Evolutionary conservation across 495 filamentous ascomycete species (phyloP).

Genomic region (Neurospora sp.): DNA sequence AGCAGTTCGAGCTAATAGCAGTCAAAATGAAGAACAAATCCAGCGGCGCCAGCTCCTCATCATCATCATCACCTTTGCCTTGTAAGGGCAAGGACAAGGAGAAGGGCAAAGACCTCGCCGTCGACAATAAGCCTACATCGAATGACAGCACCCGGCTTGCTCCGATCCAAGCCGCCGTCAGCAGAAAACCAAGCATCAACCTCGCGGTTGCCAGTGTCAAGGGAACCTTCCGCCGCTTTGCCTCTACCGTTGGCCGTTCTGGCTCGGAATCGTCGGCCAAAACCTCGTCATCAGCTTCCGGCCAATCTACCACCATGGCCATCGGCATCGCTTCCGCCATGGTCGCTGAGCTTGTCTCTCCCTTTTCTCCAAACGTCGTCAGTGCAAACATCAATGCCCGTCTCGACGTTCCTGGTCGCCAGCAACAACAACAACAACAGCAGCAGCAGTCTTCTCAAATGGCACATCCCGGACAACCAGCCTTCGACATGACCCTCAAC

Average conservation of each 20-base stretch:
- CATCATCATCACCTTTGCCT: neutral
- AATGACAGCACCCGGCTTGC: neutral
- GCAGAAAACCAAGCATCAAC: conserved; percentile 21
- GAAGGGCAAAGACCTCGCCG: conserved; percentile 5
- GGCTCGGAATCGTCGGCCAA: conserved; percentile 2
- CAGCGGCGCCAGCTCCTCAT: neutral
- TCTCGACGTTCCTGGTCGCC: neutral
- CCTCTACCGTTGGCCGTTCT: conserved; percentile 19
- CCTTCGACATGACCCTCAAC: neutral
- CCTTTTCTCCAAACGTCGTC: conserved; percentile 11
- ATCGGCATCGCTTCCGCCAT: conserved; percentile 17
- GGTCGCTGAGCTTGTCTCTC: conserved; percentile 16
- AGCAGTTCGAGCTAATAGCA: conserved; percentile 37
- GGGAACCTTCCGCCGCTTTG: conserved; percentile 16
- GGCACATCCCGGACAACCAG: neutral
- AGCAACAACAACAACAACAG: neutral
- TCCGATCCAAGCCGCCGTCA: neutral
- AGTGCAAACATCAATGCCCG: neutral
- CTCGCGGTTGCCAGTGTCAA: conserved; percentile 14
- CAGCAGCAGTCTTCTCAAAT: neutral
- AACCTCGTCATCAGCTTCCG: neutral
- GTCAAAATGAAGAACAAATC: conserved; percentile 24
- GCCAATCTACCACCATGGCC: conserved; percentile 7
- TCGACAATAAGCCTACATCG: conserved; percentile 1
- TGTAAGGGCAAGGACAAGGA: conserved; percentile 5